Percentiles rank a stretch among this genome's conserved stretches.
Conservation (phyloP, 192 early-diverging fungal genomes). For the Coemansia sp. region DNA sequence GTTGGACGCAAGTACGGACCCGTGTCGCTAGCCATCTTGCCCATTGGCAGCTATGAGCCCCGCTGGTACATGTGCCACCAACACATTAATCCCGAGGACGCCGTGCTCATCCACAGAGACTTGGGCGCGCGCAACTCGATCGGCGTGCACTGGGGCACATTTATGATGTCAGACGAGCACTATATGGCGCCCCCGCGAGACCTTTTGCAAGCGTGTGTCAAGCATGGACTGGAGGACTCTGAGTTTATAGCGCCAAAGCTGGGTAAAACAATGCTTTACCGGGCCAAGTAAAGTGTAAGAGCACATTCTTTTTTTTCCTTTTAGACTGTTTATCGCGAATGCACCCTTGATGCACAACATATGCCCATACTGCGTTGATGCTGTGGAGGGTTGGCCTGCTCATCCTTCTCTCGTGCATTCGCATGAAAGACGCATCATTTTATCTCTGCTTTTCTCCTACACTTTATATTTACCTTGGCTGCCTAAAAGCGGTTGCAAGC, state of each 20-base stretch:
- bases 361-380: neutral
- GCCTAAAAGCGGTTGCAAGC: neutral
- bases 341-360: neutral
- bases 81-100: constrained; percentile 80
- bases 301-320: neutral
- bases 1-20: constrained; percentile 74
- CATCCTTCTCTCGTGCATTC: neutral
- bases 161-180: constrained; percentile 76
- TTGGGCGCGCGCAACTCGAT: constrained; percentile 64
- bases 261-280: constrained; percentile 38
- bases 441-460: neutral
- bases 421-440: neutral
- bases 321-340: neutral
- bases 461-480: neutral
- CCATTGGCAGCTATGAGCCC: constrained; percentile 86
- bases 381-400: neutral
- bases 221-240: constrained; percentile 18
- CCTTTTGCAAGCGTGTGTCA: constrained; percentile 55
- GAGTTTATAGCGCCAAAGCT: constrained; percentile 47
- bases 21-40: constrained; percentile 74
- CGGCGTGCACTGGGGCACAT: constrained; percentile 91
- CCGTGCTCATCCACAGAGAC: constrained; percentile 80
- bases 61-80: constrained; percentile 75
- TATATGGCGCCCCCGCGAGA: constrained; percentile 69
- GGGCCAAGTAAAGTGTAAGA: neutral